phyloP scores from a whole-genome alignment of 192 early-diverging fungal genomes.

The Allomyces javanicus region DNA sequence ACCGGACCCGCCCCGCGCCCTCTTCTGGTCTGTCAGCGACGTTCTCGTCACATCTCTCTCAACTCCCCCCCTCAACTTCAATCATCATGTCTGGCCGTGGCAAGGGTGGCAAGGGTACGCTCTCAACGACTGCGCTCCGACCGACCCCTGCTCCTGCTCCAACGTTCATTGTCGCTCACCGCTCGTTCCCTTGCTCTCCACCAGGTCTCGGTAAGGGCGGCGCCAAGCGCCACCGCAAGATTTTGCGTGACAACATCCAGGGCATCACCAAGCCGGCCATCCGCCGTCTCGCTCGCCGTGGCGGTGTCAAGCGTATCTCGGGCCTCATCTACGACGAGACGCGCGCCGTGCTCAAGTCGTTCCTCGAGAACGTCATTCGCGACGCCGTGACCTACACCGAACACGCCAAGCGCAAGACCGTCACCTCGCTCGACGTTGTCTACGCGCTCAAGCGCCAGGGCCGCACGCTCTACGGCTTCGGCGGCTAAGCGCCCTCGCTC shows the following conservation, averaged over 20 bases:
- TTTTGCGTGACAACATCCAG: constrained; percentile 93
- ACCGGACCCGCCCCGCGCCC: too few relatives aligned
- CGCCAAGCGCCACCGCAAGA: constrained; percentile 99
- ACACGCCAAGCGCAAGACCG: constrained; percentile 97
- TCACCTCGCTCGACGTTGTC: constrained; percentile 98
- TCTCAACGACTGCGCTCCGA: not conserved
- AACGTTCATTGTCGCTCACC: too few relatives aligned
- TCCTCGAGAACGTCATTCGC: constrained; percentile 97
- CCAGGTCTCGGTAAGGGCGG: constrained; percentile 87
- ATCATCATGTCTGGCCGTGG: constrained; percentile 84
- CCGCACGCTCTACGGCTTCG: constrained; percentile 78
- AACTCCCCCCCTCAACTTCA: not conserved
- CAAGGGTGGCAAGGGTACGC: constrained; percentile 85
- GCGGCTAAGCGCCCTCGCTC: constrained; percentile 30
- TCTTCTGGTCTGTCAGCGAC: too few relatives aligned
- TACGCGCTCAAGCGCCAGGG: constrained; percentile 96
- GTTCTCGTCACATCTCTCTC: not conserved
- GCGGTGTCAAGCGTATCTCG: constrained; percentile 99
- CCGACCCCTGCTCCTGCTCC: too few relatives aligned
- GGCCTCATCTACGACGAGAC: constrained; percentile 99
- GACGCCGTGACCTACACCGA: constrained; percentile 98
- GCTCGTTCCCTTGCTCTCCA: too few relatives aligned
- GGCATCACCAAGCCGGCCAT: constrained; percentile 97
- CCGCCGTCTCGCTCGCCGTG: constrained; percentile 96
- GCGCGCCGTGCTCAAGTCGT: constrained; percentile 89